Conservation (phyloP, 1,284 basidiomycete genomes). For the Mycena sp. region DNA sequence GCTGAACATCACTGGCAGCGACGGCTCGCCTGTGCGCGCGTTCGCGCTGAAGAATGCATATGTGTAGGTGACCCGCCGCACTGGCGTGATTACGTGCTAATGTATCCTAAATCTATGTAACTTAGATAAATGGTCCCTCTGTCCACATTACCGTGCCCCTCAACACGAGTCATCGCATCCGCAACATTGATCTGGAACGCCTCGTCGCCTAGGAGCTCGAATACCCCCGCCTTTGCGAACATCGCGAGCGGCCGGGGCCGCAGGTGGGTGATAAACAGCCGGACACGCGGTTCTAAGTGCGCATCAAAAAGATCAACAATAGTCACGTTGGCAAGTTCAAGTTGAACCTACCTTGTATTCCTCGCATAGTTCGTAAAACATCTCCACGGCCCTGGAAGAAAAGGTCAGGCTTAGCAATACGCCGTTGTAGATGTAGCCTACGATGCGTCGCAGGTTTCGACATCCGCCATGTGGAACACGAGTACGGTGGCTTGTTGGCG, state of each 20-base stretch:
- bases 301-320: too few species aligned
- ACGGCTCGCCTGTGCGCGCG: slow-evolving; percentile 74
- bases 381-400: slow-evolving; percentile 77
- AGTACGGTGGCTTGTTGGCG: slow-evolving; percentile 80
- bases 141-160: slow-evolving; percentile 30
- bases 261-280: slow-evolving; percentile 84
- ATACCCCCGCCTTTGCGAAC: slow-evolving; percentile 76
- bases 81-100: slow-evolving; percentile 7
- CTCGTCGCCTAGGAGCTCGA: slow-evolving; percentile 69
- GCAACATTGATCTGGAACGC: slow-evolving; percentile 80
- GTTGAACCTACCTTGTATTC: slow-evolving; percentile 69
- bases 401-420: slow-evolving; percentile 9
- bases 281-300: slow-evolving; percentile 68
- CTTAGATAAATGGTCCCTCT: background rate
- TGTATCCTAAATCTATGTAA: slow-evolving; percentile 4
- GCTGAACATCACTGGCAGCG: slow-evolving; percentile 62
- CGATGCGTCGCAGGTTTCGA: slow-evolving; percentile 88
- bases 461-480: slow-evolving; percentile 91
- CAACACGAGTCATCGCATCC: slow-evolving; percentile 65
- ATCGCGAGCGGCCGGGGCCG: slow-evolving; percentile 60
- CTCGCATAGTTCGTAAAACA: slow-evolving; percentile 82
- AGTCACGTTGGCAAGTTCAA: too few species aligned
- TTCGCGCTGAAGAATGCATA: slow-evolving; percentile 48
- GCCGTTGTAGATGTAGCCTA: slow-evolving; percentile 46
- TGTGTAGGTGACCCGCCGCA: background rate